Evolutionary conservation across 2,329 filamentous ascomycete genomes (phyloP), one percentile per base, ranked within the genome.

Genomic region (Neurospora sp.): DNA sequence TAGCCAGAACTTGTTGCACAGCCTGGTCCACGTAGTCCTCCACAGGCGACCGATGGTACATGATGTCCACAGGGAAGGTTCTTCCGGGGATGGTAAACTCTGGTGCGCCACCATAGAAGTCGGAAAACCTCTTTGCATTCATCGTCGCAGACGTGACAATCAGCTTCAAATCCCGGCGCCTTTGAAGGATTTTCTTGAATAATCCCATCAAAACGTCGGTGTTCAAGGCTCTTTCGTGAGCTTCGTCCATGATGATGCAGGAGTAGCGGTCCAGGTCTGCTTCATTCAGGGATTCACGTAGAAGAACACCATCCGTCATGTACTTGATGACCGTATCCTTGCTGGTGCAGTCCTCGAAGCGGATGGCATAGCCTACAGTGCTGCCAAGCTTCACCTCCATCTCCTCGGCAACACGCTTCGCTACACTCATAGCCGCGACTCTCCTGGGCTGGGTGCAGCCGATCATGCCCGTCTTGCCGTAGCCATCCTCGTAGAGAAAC

Each of bases 191-290:
- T 81, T 99, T 99, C 80, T 98, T 99, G 82, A 99, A 95, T 37
- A 99, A 82, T 0, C 96, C 96, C 92, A 99, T 97, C 15, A 99
- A 83, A 19, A 99, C 95, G 79, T 99, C 96, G 0, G 96, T 99
- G 77, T 99, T 98, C 67, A 99, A 82, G 1, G 96, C 95, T 79
- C 96, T 88, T 80, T 99, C 96, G 85, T 99, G 96, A 4, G 96
- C 96, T 82, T 99, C 96, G 78, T 99, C 96, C 96, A 99, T 99
- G 80, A 99, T 99, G 76, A 99, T 93, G 78, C 94, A 97, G 15
- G 95, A 97, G 79, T 99, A 99, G 73, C 92, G 92, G 79, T 98
- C 96, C 66, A 99, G 84, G 78, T 99, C 95, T 6, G 91, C 88
- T 79, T 98, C 95, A 71, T 93, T 94, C 11, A 99, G 85, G 6